Percentiles rank a stretch among this genome's conserved stretches.
These are phyloP conservation scores for Diplodia mutila DNA, from an alignment of 2,329 filamentous ascomycete genomes.

Conservation along the genomic window DNA sequence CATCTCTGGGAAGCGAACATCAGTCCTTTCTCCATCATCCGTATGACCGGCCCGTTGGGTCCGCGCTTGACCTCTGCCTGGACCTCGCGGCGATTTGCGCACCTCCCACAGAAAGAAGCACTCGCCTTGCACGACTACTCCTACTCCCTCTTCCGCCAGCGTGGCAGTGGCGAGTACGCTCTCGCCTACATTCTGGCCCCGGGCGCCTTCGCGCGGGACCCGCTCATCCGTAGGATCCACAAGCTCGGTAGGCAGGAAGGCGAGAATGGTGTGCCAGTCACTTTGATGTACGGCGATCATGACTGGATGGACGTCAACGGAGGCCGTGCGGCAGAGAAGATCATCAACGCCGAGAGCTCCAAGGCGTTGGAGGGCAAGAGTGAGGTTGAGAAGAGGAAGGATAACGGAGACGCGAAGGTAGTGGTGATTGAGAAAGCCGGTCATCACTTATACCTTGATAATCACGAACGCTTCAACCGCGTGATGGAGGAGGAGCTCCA, in stretches of 20 bases:
- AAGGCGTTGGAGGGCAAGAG: slow-evolving; percentile 62
- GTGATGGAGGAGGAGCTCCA: slow-evolving; percentile 69
- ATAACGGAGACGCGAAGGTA: slow-evolving; percentile 83
- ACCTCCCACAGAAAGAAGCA: slow-evolving; percentile 78
- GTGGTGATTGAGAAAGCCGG: slow-evolving; percentile 73
- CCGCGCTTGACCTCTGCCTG: slow-evolving; percentile 92
- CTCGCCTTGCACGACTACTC: slow-evolving; percentile 89
- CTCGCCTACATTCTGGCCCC: slow-evolving; percentile 91
- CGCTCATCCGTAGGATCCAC: slow-evolving; percentile 84
- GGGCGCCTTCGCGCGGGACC: slow-evolving; percentile 86
- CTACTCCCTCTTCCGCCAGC: slow-evolving; percentile 90
- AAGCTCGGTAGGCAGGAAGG: slow-evolving; percentile 74
- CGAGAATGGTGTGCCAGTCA: slow-evolving; percentile 75
- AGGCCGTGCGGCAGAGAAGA: slow-evolving; percentile 77
- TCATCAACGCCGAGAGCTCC: slow-evolving; percentile 69
- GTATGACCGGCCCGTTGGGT: slow-evolving; percentile 84
- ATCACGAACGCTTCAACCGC: slow-evolving; percentile 69
- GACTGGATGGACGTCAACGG: slow-evolving; percentile 55
- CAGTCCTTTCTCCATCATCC: slow-evolving; percentile 88
- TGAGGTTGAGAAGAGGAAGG: slow-evolving; percentile 68
- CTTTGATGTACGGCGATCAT: slow-evolving; percentile 47
- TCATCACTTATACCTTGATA: slow-evolving; percentile 74
- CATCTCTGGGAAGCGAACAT: slow-evolving; percentile 98
- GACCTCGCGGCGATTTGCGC: slow-evolving; percentile 92
- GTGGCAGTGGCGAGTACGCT: slow-evolving; percentile 91